phyloP scores from a whole-genome alignment of 2,329 filamentous ascomycete species.

The Fusarium lateritium region DNA sequence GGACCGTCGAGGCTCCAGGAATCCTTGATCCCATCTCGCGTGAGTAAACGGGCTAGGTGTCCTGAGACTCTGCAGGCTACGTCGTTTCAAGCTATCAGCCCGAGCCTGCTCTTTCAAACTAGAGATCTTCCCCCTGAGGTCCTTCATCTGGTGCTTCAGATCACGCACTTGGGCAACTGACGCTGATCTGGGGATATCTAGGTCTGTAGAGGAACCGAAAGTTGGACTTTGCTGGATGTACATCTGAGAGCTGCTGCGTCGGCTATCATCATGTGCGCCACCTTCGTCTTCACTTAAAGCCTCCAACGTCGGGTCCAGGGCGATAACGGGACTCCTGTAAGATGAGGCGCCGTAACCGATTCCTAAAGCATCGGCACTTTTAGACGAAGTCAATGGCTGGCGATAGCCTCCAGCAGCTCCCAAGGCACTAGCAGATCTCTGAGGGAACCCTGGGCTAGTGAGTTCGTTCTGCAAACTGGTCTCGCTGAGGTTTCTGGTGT shows the following conservation, averaged over 20 bases:
- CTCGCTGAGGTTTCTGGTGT: constrained; percentile 55
- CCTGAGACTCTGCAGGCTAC: constrained; percentile 81
- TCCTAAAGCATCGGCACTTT: constrained; percentile 60
- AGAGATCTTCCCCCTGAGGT: constrained; percentile 87
- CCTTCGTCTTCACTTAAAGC: constrained; percentile 69
- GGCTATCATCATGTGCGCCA: constrained; percentile 46
- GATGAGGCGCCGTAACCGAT: constrained; percentile 49
- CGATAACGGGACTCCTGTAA: constrained; percentile 58
- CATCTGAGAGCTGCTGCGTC: constrained; percentile 41
- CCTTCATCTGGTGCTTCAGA: constrained; percentile 87
- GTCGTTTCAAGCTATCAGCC: constrained; percentile 82
- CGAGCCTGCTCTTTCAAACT: constrained; percentile 82
- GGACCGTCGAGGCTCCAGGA: constrained; percentile 45
- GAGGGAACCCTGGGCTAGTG: constrained; percentile 56
- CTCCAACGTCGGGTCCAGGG: constrained; percentile 63
- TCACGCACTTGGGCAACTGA: constrained; percentile 81
- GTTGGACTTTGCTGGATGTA: constrained; percentile 62
- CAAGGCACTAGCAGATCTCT: constrained; percentile 75
- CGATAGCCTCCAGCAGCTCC: constrained; percentile 72
- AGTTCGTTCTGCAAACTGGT: constrained; percentile 47
- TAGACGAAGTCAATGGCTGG: constrained; percentile 62
- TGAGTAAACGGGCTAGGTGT: constrained; percentile 86
- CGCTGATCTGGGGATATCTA: constrained; percentile 73
- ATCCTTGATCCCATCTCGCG: constrained; percentile 60
- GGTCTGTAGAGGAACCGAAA: constrained; percentile 59